Base-by-base conservation (phyloP, 345 rosid species). In the Aegle marmelos region DNA sequence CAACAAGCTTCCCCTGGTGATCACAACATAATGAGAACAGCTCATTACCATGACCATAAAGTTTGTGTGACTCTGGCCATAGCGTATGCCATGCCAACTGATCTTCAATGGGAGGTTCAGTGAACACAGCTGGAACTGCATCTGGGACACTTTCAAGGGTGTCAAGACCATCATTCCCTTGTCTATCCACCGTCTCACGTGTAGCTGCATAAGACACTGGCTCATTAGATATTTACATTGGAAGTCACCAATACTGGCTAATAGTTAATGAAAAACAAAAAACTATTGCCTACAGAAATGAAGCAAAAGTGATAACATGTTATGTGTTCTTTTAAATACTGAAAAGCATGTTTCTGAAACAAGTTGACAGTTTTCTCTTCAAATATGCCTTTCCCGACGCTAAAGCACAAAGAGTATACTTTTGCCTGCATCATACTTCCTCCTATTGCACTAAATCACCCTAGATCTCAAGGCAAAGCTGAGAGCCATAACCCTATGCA, bases 11-110 rank as follows among this genome's bases (percentile, higher is more conserved):
- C 69, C 98, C 98, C 27, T 83, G 86, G 59, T 87, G 92, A 84
- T 94, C 89, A 82, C 91, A 88, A 76, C 97, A 91, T 72, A 94
- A 83, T 60, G 99, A 91, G 80, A 87, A 92, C 48, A 96, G 84
- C 86, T 94, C 98, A 81, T 96, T 96, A 68, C 98, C 98, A 85
- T 96, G 98, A 81, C 97, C 97, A 41, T 90, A 94, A 63, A 96
- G 97, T 83, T 94, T 96, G 81, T 94, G 95, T 5, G 99, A 89
- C 81, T 94, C 99, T 0, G 99, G 98, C 99, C 98, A 94, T 37
- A 96, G 70, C 2, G 98, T 94, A 79, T 94, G 89, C 89, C 90
- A 92, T 59, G 97, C 90, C 80, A 96, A 89, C 82, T 96, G 97
- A 72, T 94, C 99, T 88, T 94, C 99, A 16, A 92, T 84, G 28